Conservation (phyloP, 352 stramenopile species). For the Globisporangium spinosum region DNA sequence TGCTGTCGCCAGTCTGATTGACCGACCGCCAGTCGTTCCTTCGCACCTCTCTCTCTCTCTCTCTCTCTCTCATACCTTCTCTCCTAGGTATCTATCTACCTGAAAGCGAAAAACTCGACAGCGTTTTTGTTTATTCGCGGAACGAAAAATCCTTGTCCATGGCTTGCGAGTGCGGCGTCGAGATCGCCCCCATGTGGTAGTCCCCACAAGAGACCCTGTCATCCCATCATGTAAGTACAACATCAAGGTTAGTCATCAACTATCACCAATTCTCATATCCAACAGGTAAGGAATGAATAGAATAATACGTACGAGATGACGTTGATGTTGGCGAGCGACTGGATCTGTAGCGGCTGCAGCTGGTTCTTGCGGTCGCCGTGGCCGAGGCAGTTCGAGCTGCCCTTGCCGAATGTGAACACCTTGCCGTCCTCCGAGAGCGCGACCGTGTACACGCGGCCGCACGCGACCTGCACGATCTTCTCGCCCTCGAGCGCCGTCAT, state of each 20-base stretch:
- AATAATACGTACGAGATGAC: slow-evolving; percentile 55
- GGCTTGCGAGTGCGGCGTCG: slow-evolving; percentile 57
- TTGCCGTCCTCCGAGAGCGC: slow-evolving; percentile 68
- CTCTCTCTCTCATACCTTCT: neutral
- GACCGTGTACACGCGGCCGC: slow-evolving; percentile 83
- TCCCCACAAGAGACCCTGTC: slow-evolving; percentile 77
- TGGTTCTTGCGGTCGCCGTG: slow-evolving; percentile 88
- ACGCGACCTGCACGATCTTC: slow-evolving; percentile 77
- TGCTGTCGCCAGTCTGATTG: too few species aligned
- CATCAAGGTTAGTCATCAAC: neutral
- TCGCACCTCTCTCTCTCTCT: neutral
- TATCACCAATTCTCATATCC: neutral
- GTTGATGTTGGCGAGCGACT: slow-evolving; percentile 47
- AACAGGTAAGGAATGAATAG: neutral
- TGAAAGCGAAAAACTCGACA: neutral
- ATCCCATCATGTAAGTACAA: neutral
- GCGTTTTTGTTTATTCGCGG: slow-evolving; percentile 37
- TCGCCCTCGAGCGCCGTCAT: slow-evolving; percentile 78
- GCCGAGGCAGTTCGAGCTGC: slow-evolving; percentile 83
- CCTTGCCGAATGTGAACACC: slow-evolving; percentile 88
- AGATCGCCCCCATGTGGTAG: slow-evolving; percentile 85
- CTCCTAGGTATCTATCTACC: neutral
- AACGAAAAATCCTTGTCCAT: slow-evolving; percentile 85
- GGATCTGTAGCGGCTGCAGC: slow-evolving; percentile 81
- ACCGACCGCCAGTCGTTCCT: neutral